Base-by-base conservation (phyloP, 2,329 filamentous ascomycete species). In the Paracoccidioides brasiliensis region DNA sequence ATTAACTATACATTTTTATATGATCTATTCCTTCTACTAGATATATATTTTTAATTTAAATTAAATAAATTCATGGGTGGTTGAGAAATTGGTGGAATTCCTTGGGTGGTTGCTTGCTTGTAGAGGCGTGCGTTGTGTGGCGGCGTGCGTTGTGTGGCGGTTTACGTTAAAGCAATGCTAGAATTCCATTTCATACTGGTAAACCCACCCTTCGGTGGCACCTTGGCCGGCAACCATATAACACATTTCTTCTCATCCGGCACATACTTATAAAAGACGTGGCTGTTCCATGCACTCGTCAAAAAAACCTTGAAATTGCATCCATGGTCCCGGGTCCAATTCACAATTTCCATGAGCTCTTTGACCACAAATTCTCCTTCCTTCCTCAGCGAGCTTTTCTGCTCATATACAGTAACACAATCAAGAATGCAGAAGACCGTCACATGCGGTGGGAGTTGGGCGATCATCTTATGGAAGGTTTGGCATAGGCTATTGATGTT, bases 101-200 rank as follows among this genome's bases (percentile, higher is more conserved):
- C n/a, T n/a, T n/a, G n/a, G n/a, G n/a, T n/a, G n/a, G n/a, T n/a
- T n/a, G n/a, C n/a, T n/a, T n/a, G n/a, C n/a, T n/a, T n/a, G n/a
- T n/a, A n/a, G n/a, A n/a, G n/a, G n/a, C n/a, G n/a, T n/a, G n/a
- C n/a, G n/a, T n/a, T n/a, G n/a, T n/a, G n/a, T n/a, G n/a, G n/a
- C n/a, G n/a, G n/a, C n/a, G n/a, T n/a, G n/a, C n/a, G n/a, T n/a
- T n/a, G n/a, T n/a, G n/a, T n/a, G n/a, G n/a, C n/a, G n/a, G n/a
- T n/a, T n/a, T n/a, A n/a, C n/a, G n/a, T n/a, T n/a, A 28, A 33
- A 5, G 22, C 50, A 22, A 52, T 12, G 33, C 50, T 42, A 28
- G 50, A n/a, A 52, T 42, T n/a, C 50, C 50, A 52, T 52, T 52
- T 52, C 50, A 52, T 41, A n/a, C n/a, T 52, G 4, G 50, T 52